Conservation (phyloP, 2,329 filamentous ascomycete genomes). For the Phyllosticta citribraziliensis region DNA sequence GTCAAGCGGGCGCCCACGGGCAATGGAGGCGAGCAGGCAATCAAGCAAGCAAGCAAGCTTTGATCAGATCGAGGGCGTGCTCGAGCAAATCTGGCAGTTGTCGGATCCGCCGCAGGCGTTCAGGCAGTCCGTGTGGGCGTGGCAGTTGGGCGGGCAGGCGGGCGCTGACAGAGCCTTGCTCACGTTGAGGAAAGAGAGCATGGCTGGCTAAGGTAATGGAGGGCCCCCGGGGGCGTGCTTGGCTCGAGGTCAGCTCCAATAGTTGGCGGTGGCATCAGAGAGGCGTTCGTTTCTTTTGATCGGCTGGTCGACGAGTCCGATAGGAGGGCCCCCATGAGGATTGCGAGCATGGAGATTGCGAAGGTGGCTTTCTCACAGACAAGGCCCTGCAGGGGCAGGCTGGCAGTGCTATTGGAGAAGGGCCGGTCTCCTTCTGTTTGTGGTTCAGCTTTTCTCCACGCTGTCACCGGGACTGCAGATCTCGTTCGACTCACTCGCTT, state of each 20-base stretch:
- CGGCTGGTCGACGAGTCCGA: constrained; percentile 6
- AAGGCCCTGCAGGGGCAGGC: constrained; percentile 21
- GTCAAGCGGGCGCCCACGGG: neutral
- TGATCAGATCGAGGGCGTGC: neutral
- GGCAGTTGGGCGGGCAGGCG: neutral
- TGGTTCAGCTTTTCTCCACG: constrained; percentile 9
- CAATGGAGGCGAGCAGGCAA: too few relatives aligned
- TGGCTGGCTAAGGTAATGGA: neutral
- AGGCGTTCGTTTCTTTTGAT: constrained; percentile 13
- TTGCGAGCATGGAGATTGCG: constrained; percentile 14
- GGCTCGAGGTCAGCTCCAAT: neutral
- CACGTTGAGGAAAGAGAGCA: neutral
- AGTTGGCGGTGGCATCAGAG: neutral
- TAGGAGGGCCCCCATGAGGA: neutral
- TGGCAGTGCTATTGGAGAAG: constrained; percentile 22
- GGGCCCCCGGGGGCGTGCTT: neutral
- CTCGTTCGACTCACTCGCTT: neutral
- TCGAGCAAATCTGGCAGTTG: neutral
- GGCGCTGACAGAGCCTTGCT: neutral
- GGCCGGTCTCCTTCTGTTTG: constrained; percentile 3
- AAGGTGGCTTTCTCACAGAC: constrained; percentile 23
- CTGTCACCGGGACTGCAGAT: constrained; percentile 2
- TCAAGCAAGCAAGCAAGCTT: neutral
- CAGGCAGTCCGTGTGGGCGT: neutral
- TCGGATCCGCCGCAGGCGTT: neutral